Conservation (phyloP, 1,284 basidiomycete species). For the Leccinum fallax region DNA sequence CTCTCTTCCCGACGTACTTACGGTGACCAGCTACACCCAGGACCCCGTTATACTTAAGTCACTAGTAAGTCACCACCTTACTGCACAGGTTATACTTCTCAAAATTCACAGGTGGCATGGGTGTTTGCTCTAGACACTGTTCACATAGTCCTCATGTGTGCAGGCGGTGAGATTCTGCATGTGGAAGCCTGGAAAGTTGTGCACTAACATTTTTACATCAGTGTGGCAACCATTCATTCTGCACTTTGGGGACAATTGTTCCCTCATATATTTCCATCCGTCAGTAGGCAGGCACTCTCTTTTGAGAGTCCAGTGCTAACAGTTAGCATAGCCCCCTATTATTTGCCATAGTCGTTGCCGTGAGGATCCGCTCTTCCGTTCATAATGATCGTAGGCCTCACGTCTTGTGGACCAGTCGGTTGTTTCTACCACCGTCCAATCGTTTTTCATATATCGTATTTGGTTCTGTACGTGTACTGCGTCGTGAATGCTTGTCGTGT, state of each 20-base stretch:
- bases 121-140: constrained; percentile 24
- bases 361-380: constrained; percentile 11
- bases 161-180: constrained; percentile 17
- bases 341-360: constrained; percentile 27
- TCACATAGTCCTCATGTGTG: constrained; percentile 22
- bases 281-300: constrained; percentile 14
- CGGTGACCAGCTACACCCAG: constrained; percentile 17
- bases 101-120: constrained; percentile 24
- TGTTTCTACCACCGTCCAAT: constrained; percentile 26
- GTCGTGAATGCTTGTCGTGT: background rate
- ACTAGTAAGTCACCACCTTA: constrained; percentile 12
- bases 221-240: constrained; percentile 30
- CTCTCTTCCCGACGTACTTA: constrained; percentile 2
- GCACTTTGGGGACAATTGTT: constrained; percentile 26
- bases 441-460: constrained; percentile 32
- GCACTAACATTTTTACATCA: constrained; percentile 10
- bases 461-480: constrained; percentile 22
- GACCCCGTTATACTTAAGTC: constrained; percentile 17
- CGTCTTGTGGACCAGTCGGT: constrained; percentile 17
- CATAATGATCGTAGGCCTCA: constrained; percentile 12
- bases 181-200: background rate
- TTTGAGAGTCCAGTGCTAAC: constrained; percentile 10
- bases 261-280: constrained; percentile 21
- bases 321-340: constrained; percentile 21
- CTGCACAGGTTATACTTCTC: background rate